A percentile compares a stretch with the other conserved stretches of the same genome.
Conservation (phyloP, 257 asterid species). For the Solanum sparsipilum region DNA sequence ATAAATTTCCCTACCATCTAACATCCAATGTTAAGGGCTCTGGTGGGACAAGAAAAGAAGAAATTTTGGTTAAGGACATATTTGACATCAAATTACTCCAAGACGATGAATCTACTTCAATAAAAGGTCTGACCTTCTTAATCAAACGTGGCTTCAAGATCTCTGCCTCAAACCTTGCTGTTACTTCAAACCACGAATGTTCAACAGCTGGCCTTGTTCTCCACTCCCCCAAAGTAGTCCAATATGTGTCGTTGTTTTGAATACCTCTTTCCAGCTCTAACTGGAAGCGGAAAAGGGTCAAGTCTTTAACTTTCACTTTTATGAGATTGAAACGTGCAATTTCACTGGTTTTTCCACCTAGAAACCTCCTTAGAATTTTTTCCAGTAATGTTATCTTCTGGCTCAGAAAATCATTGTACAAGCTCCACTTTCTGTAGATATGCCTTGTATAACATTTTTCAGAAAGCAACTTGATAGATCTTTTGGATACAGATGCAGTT, state of each 20-base stretch:
- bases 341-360: conserved; percentile 13
- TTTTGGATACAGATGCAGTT: conserved; percentile 22
- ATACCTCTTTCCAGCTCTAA: conserved; percentile 55
- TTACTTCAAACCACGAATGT: conserved; percentile 49
- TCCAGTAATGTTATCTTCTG: conserved; percentile 32
- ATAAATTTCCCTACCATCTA: conserved; percentile 48
- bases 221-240: conserved; percentile 76
- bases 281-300: conserved; percentile 50
- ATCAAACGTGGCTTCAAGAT: conserved; percentile 41
- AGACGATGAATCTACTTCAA: conserved; percentile 40
- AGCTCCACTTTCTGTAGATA: conserved; percentile 19
- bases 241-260: conserved; percentile 39
- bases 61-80: conserved; percentile 64
- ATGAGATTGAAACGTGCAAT: conserved; percentile 20
- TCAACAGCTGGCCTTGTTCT: conserved; percentile 65
- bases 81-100: conserved; percentile 69
- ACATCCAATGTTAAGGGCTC: conserved; percentile 73
- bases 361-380: conserved; percentile 22
- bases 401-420: conserved; percentile 18
- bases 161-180: conserved; percentile 46
- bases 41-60: conserved; percentile 57
- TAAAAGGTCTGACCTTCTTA: conserved; percentile 43
- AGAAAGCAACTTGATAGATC: conserved; percentile 43
- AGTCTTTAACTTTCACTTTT: conserved; percentile 36
- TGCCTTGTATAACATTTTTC: conserved; percentile 41